phyloP scores from a whole-genome alignment of 1,284 basidiomycete genomes.

The Cryptococcus sp. region DNA sequence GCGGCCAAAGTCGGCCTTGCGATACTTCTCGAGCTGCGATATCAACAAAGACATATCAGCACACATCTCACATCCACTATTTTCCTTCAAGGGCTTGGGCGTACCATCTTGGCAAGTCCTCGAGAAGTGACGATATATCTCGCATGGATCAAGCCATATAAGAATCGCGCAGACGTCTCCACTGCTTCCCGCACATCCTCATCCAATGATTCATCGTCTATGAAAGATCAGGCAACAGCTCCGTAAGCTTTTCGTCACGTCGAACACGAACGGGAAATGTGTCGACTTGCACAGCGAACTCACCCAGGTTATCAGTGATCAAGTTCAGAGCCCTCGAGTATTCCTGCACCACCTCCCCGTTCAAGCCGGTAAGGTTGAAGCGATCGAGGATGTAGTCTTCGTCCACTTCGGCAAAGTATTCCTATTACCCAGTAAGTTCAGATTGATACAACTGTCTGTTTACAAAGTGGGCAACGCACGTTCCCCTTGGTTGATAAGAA shows the following conservation, averaged over 20 bases:
- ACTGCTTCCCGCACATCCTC: constrained; percentile 59
- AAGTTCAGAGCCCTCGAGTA: constrained; percentile 92
- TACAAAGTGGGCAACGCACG: constrained; percentile 26
- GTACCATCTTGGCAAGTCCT: constrained; percentile 92
- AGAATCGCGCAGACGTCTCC: constrained; percentile 83
- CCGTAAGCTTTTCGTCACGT: neutral
- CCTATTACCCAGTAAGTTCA: constrained; percentile 50
- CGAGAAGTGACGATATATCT: constrained; percentile 93
- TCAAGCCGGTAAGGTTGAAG: constrained; percentile 96
- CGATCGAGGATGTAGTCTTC: constrained; percentile 98
- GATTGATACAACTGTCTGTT: neutral
- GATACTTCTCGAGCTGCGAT: constrained; percentile 87
- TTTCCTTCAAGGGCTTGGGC: constrained; percentile 9
- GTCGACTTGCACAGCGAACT: constrained; percentile 32
- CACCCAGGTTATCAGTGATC: constrained; percentile 85
- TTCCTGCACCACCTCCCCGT: constrained; percentile 87
- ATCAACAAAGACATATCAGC: neutral
- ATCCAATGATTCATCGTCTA: constrained; percentile 56
- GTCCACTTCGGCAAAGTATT: constrained; percentile 99
- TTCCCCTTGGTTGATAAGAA: constrained; percentile 78
- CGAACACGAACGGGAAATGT: neutral
- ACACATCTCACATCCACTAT: neutral
- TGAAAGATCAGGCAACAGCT: neutral
- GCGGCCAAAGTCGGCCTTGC: constrained; percentile 91
- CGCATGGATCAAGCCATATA: constrained; percentile 96